Conservation (phyloP, 345 rosid species). For the Gynandropsis gynandra region DNA sequence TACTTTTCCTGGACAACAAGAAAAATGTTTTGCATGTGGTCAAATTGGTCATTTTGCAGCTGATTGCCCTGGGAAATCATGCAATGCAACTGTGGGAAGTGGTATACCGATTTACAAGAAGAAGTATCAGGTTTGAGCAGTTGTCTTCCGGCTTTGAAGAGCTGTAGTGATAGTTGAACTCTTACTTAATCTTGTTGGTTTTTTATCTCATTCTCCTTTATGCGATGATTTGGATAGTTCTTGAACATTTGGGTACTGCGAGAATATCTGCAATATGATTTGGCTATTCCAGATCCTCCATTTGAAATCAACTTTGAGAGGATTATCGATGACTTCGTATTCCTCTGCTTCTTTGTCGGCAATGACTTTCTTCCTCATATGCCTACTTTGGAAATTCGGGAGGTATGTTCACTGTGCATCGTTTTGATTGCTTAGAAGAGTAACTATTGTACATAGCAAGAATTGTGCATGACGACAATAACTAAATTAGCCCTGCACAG, state of each 20-base stretch:
- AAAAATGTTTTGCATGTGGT: slow-evolving; percentile 84
- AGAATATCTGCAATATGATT: slow-evolving; percentile 84
- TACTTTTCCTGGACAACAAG: slow-evolving; percentile 86
- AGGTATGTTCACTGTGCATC: slow-evolving; percentile 40
- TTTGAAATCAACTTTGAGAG: slow-evolving; percentile 74
- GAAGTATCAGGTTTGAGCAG: slow-evolving; percentile 81
- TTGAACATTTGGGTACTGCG: slow-evolving; percentile 88
- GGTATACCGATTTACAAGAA: slow-evolving; percentile 86
- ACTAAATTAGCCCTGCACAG: background rate
- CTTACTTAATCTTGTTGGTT: background rate
- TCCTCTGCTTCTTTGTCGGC: slow-evolving; percentile 96
- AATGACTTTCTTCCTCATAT: slow-evolving; percentile 98
- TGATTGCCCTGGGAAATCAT: slow-evolving; percentile 70
- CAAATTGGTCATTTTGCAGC: slow-evolving; percentile 96
- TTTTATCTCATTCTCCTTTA: slow-evolving; percentile 7
- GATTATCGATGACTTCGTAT: slow-evolving; percentile 95
- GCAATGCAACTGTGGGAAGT: slow-evolving; percentile 43
- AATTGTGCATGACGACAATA: slow-evolving; percentile 8
- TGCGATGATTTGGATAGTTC: slow-evolving; percentile 45
- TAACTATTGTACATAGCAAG: background rate
- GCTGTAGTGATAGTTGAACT: slow-evolving; percentile 6
- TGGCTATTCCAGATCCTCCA: slow-evolving; percentile 77
- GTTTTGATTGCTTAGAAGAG: slow-evolving; percentile 15
- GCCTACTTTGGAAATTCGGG: slow-evolving; percentile 98
- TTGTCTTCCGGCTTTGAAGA: slow-evolving; percentile 7